Evolutionary conservation across 202 grass and related monocot genomes (phyloP).

Genomic region (Schoenoplectus triqueter): DNA sequence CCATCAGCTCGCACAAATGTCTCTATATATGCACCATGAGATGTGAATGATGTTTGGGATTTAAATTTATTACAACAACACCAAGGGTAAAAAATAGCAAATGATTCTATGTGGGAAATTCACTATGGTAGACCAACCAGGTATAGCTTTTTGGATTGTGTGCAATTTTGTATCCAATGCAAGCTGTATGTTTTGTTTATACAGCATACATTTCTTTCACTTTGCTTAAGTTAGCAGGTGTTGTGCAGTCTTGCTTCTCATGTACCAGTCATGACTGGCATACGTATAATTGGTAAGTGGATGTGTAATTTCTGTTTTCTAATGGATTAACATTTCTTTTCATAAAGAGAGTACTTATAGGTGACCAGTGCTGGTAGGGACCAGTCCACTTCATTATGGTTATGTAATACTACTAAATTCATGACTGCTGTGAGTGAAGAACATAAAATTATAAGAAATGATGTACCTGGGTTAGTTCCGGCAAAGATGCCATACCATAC

Average conservation of each 20-base stretch:
- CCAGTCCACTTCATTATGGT: not conserved
- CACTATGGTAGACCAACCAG: not conserved
- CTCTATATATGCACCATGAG: constrained; percentile 62
- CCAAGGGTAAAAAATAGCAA: not conserved
- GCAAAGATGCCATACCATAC: constrained; percentile 99
- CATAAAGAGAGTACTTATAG: not conserved
- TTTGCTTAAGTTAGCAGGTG: not conserved
- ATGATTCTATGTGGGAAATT: not conserved
- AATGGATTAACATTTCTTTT: not conserved
- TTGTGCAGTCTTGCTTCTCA: not conserved
- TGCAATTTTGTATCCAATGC: not conserved
- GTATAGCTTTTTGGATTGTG: not conserved
- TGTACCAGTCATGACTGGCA: not conserved
- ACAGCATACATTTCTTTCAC: not conserved
- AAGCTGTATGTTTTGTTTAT: not conserved
- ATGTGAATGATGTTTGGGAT: constrained; percentile 59
- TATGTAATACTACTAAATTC: not conserved
- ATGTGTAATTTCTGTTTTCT: not conserved
- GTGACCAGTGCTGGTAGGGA: not conserved
- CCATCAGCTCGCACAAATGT: constrained; percentile 98
- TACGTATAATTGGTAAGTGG: not conserved
- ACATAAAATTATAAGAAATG: not conserved
- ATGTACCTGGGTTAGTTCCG: constrained; percentile 97
- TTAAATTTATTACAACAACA: constrained; percentile 45
- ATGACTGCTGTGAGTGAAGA: not conserved